Evolutionary conservation across 176 grass and related monocot genomes (phyloP).

Genomic region (Oropetium thomaeum): DNA sequence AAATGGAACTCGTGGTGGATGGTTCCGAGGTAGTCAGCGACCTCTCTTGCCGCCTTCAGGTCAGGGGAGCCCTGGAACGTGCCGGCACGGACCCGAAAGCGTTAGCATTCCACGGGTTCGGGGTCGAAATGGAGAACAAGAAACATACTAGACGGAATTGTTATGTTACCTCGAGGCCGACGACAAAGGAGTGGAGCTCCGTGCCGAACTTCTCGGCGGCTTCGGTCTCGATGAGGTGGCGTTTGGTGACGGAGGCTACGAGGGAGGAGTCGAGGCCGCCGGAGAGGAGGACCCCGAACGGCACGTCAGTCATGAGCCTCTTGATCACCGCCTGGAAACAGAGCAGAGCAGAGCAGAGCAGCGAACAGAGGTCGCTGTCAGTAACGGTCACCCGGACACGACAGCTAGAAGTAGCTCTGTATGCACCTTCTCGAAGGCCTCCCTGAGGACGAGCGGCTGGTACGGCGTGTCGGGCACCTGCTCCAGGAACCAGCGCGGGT

Average conservation of each 20-base stretch:
- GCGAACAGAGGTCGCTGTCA: neutral
- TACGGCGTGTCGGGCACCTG: constrained; percentile 56
- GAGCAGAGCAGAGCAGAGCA: neutral
- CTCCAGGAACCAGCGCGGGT: constrained; percentile 72
- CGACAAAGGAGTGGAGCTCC: constrained; percentile 94
- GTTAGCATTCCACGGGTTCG: neutral
- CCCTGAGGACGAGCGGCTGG: constrained; percentile 59
- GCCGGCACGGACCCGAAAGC: neutral
- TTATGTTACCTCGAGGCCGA: constrained; percentile 65
- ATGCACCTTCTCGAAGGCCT: constrained; percentile 83
- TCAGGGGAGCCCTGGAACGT: constrained; percentile 78
- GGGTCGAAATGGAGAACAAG: neutral
- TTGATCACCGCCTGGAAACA: constrained; percentile 70
- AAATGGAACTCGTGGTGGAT: constrained; percentile 92
- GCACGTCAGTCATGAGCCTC: constrained; percentile 96
- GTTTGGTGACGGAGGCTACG: constrained; percentile 78
- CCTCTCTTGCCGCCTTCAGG: constrained; percentile 77
- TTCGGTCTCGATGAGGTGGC: constrained; percentile 83
- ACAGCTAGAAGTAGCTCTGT: too few species aligned
- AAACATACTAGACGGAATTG: neutral
- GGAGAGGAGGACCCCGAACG: constrained; percentile 87
- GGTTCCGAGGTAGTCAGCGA: constrained; percentile 81
- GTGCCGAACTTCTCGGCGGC: constrained; percentile 79
- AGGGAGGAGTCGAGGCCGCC: constrained; percentile 93
- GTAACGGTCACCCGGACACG: neutral